Evolutionary conservation across 2,329 filamentous ascomycete species (phyloP).

Genomic region (Xylaria sp.): DNA sequence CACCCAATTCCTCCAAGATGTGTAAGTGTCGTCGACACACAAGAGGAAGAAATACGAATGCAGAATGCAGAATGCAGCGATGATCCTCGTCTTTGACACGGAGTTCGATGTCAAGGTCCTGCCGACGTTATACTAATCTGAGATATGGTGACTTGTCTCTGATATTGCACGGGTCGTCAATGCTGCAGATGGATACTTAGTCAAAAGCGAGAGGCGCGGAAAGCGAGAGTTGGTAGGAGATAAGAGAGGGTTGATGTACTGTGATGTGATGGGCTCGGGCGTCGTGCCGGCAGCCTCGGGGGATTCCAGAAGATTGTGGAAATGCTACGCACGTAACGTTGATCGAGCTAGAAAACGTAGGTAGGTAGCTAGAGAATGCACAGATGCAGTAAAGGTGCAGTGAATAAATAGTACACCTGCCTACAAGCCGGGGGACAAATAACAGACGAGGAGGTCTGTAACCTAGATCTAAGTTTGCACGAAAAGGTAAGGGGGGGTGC

Average conservation of each 20-base stretch:
- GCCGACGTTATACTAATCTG: background rate
- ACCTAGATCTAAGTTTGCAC: background rate
- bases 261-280: conserved; percentile 20
- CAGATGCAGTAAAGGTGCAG: background rate
- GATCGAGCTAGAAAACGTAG: background rate
- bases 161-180: background rate
- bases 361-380: conserved; percentile 3
- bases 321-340: background rate
- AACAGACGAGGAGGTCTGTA: background rate
- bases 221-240: conserved; percentile 25
- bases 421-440: background rate
- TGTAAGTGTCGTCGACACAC: conserved; percentile 13
- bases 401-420: conserved; percentile 7
- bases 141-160: conserved; percentile 1
- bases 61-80: background rate
- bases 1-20: conserved; percentile 10
- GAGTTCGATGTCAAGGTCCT: background rate
- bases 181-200: background rate
- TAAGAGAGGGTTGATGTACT: conserved; percentile 21
- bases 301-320: conserved; percentile 45
- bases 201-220: background rate
- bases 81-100: background rate
- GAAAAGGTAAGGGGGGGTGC: background rate
- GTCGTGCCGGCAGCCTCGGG: conserved; percentile 28
- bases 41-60: conserved; percentile 3